Conservation (phyloP, 805 yeast species). For the Metschnikowia dekortorum region DNA sequence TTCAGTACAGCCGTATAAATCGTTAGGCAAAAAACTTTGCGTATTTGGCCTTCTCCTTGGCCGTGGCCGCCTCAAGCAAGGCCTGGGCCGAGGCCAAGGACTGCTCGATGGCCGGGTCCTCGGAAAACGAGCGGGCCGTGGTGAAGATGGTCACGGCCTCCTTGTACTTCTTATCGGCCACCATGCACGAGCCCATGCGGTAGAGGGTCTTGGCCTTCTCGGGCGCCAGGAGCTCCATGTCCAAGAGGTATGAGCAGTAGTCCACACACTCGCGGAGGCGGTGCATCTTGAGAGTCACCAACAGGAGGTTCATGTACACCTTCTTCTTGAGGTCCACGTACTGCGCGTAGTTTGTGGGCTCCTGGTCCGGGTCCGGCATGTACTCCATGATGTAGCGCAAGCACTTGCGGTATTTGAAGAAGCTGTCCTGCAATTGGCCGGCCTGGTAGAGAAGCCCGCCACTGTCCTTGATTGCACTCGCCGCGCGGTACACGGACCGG, state of each 20-base stretch:
- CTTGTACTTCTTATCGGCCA: conserved; percentile 42
- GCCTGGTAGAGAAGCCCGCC: conserved; percentile 58
- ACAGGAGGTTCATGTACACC: conserved; percentile 55
- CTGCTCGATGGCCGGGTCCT: conserved; percentile 45
- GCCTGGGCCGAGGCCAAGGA: conserved; percentile 42
- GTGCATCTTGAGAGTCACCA: conserved; percentile 47
- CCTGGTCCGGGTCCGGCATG: conserved; percentile 64
- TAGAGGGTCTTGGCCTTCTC: conserved; percentile 58
- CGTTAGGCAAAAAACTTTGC: conserved; percentile 56
- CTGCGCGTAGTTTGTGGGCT: conserved; percentile 46
- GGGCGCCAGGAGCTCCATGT: conserved; percentile 32
- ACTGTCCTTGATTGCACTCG: conserved; percentile 57
- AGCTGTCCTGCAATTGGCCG: conserved; percentile 48
- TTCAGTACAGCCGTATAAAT: background rate
- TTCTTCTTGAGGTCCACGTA: conserved; percentile 51
- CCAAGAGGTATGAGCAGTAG: conserved; percentile 55
- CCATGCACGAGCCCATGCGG: conserved; percentile 48
- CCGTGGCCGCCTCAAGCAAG: conserved; percentile 39
- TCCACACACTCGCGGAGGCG: conserved; percentile 48
- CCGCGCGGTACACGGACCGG: conserved; percentile 47
- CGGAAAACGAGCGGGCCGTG: conserved; percentile 38
- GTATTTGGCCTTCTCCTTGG: conserved; percentile 49
- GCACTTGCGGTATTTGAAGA: conserved; percentile 61
- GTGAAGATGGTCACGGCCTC: conserved; percentile 47
- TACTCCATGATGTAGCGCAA: conserved; percentile 67